These are phyloP conservation scores for Xylaria polymorpha DNA, from an alignment of 2,329 filamentous ascomycete species.

Conservation along the genomic window DNA sequence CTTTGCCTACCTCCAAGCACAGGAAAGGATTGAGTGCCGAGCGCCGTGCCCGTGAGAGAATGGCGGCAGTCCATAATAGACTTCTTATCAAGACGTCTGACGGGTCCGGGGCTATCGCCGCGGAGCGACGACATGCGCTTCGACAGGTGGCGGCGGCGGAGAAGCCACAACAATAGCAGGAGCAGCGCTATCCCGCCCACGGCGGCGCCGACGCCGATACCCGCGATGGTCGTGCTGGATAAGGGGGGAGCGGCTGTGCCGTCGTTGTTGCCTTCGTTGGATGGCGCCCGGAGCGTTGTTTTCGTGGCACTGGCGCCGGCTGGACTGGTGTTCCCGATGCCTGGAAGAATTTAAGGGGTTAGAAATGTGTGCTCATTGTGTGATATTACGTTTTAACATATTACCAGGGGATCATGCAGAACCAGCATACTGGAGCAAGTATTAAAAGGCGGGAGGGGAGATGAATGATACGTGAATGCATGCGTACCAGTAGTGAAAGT, in stretches of 20 bases:
- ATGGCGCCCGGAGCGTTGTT: slow-evolving; percentile 7
- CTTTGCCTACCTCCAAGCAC: slow-evolving; percentile 57
- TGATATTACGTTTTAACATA: background rate
- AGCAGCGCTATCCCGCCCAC: slow-evolving; percentile 36
- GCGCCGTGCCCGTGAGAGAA: slow-evolving; percentile 31
- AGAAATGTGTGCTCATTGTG: background rate
- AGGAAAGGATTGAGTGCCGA: slow-evolving; percentile 55
- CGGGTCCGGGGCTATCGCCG: slow-evolving; percentile 21
- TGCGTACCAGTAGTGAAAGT: slow-evolving; percentile 25
- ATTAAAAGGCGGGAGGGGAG: background rate
- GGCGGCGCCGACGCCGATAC: slow-evolving; percentile 39
- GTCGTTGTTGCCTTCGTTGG: background rate
- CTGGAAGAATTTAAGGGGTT: background rate
- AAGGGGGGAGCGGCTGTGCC: background rate
- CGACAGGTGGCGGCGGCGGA: slow-evolving; percentile 43
- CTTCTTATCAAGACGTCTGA: slow-evolving; percentile 23
- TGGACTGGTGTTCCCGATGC: slow-evolving; percentile 9
- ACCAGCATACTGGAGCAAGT: background rate
- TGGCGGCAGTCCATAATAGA: slow-evolving; percentile 24
- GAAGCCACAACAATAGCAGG: slow-evolving; percentile 39
- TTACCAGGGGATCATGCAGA: background rate
- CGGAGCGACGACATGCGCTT: slow-evolving; percentile 40
- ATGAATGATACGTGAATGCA: background rate
- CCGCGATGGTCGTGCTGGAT: slow-evolving; percentile 37
- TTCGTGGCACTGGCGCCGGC: slow-evolving; percentile 7